Conservation (phyloP, 345 rosid species). For the Eucalyptus marginata region DNA sequence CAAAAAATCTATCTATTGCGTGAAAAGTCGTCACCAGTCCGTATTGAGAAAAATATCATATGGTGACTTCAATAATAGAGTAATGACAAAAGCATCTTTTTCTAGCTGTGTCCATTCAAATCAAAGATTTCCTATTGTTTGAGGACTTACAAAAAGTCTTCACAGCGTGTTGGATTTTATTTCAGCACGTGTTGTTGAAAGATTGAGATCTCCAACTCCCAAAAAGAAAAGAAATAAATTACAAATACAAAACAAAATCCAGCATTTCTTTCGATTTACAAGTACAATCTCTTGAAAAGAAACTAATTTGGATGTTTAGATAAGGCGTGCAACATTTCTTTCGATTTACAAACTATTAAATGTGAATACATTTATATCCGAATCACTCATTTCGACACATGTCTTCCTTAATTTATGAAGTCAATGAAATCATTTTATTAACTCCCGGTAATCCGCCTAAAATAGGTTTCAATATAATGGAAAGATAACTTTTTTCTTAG, state of each 20-base stretch:
- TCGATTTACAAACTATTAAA: too few species aligned
- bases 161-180: not conserved
- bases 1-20: not conserved
- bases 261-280: too few species aligned
- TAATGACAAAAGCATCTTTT: not conserved
- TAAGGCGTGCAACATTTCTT: too few species aligned
- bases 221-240: not conserved
- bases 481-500: too few species aligned
- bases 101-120: not conserved
- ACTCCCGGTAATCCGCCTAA: too few species aligned
- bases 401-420: too few species aligned
- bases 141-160: not conserved
- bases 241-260: not conserved
- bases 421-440: too few species aligned
- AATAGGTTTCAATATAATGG: too few species aligned
- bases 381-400: too few species aligned
- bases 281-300: too few species aligned
- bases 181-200: not conserved
- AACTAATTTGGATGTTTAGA: too few species aligned
- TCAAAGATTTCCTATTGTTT: not conserved
- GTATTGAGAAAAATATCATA: not conserved
- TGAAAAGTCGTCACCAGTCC: not conserved
- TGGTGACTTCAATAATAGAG: rapidly evolving
- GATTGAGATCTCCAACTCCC: not conserved
- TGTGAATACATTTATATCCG: too few species aligned